These are phyloP conservation scores for Aschersonia sp. DNA, from an alignment of 2,329 filamentous ascomycete genomes.

Conservation along the genomic window DNA sequence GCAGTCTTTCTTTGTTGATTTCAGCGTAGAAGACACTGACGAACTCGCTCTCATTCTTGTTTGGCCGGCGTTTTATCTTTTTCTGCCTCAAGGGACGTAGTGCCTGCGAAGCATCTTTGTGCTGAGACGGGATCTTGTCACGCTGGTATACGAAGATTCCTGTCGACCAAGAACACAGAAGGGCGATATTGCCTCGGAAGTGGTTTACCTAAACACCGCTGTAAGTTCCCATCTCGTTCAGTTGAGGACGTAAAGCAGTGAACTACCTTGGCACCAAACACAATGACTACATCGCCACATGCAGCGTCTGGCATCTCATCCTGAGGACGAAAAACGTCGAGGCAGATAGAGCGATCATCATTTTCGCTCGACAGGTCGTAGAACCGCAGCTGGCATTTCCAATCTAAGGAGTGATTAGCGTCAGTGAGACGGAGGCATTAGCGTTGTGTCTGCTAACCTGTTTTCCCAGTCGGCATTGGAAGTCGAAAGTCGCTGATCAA, in stretches of 20 bases:
- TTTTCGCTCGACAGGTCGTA: slow-evolving; percentile 42
- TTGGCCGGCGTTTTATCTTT: slow-evolving; percentile 9
- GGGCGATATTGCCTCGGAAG: too few relatives aligned
- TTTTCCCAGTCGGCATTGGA: slow-evolving; percentile 32
- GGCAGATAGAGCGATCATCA: slow-evolving; percentile 20
- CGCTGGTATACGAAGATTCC: slow-evolving; percentile 28
- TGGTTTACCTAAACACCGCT: background rate
- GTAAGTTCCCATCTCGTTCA: background rate
- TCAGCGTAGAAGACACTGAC: slow-evolving; percentile 32
- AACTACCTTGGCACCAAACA: slow-evolving; percentile 41
- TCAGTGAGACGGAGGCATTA: background rate
- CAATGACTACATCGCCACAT: slow-evolving; percentile 21
- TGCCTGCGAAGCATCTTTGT: slow-evolving; percentile 19
- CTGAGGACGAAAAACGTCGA: slow-evolving; percentile 47
- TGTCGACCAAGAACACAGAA: slow-evolving; percentile 12
- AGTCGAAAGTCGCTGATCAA: slow-evolving; percentile 51
- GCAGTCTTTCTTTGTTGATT: slow-evolving; percentile 28
- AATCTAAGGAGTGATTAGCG: slow-evolving; percentile 26
- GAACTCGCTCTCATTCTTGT: slow-evolving; percentile 22
- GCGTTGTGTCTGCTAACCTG: slow-evolving; percentile 25
- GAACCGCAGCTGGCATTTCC: slow-evolving; percentile 45
- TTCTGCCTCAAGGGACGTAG: slow-evolving; percentile 7
- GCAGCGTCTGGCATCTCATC: slow-evolving; percentile 32
- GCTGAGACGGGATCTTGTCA: slow-evolving; percentile 16
- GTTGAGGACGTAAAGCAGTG: background rate